Base-by-base conservation (phyloP, 1,139 yeast species). In the Suhomyces yuchorum region DNA sequence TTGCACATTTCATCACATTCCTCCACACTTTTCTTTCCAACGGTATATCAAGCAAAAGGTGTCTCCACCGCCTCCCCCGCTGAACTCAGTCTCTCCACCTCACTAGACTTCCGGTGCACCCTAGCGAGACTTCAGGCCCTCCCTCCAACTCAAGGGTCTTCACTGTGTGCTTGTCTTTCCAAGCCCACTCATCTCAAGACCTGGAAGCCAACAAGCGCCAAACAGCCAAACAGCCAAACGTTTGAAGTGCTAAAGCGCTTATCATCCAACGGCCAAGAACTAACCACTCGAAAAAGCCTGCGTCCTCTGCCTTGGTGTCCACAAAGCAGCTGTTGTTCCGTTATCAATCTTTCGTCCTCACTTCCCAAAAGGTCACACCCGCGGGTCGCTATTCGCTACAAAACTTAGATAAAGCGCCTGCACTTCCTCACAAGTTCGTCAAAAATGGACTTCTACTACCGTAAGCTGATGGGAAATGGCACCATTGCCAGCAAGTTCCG, bases 381-480 rank as follows among this genome's bases (percentile, higher is more conserved):
- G n/a, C n/a, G n/a, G n/a, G n/a, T n/a, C n/a, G n/a, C n/a, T n/a
- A n/a, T n/a, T n/a, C n/a, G n/a, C n/a, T n/a, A n/a, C n/a, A n/a
- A n/a, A n/a, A n/a, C n/a, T n/a, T n/a, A n/a, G n/a, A n/a, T n/a
- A n/a, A n/a, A n/a, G n/a, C n/a, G n/a, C n/a, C n/a, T n/a, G n/a
- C n/a, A 24, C 4, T 11, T 12, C 11, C 26, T 15, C 14, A 8
- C 24, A 4, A 35, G 18, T 14, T 15, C 15, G 26, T 7, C 14
- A 20, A n/a, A 34, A 39, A 71, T 71, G 76, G 73, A 70, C 51
- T 61, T 65, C 48, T 70, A 67, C 58, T 70, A 71, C 55, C 60
- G 67, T 19, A 70, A 65, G 50, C 71, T 62, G 66, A 63, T 70
- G 71, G 74, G 75, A 6, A 69, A 71, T 53, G 77, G 77, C 22